Base-by-base conservation (phyloP, 2,329 filamentous ascomycete genomes). In the Hypoxylon rubiginosum region DNA sequence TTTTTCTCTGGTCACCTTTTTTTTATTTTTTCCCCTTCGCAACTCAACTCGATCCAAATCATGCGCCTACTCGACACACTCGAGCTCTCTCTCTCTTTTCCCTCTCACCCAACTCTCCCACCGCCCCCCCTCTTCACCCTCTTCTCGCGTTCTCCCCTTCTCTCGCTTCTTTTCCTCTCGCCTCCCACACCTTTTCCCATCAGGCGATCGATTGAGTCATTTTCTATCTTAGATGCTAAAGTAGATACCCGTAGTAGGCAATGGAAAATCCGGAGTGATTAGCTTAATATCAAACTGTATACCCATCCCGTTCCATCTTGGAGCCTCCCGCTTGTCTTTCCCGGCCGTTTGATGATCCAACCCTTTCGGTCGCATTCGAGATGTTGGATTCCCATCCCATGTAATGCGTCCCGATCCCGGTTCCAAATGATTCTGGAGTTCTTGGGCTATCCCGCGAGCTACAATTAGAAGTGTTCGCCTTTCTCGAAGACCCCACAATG, bases 131-230 rank as follows among this genome's bases (percentile, higher is more conserved):
- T 63, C 51, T 62, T 54, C 64, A 46, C 63, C 64, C 60, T 66
- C 51, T 52, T 45, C 63, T 64, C 65, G 64, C 64, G 71, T 74
- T 70, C 73, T 73, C 68, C 64, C 64, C 65, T 70, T 73, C 71
- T 74, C 68, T 67, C 66, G 58, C 69, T 73, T 72, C 61, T n/a
- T 70, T 64, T 57, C 10, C 17, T 67, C 30, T 57, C 56, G 32
- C 50, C 66, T 71, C 60, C 70, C 71, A 67, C 72, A 66, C 71
- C 70, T 61, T 56, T 36, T 71, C 66, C 56, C 64, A 69, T 73
- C 73, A 61, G 64, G 59, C 63, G 66, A 72, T 75, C 62, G 56
- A 68, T 72, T 73, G 73, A 74, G 70, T 73, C 69, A 74, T 73
- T 74, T 71, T 57, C 28, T 56, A 46, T 26, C 30, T 66, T 66